Evolutionary conservation across 176 grass and related monocot genomes (phyloP), one percentile per base, ranked within the genome.

Genomic region (Cenchrus americanus): DNA sequence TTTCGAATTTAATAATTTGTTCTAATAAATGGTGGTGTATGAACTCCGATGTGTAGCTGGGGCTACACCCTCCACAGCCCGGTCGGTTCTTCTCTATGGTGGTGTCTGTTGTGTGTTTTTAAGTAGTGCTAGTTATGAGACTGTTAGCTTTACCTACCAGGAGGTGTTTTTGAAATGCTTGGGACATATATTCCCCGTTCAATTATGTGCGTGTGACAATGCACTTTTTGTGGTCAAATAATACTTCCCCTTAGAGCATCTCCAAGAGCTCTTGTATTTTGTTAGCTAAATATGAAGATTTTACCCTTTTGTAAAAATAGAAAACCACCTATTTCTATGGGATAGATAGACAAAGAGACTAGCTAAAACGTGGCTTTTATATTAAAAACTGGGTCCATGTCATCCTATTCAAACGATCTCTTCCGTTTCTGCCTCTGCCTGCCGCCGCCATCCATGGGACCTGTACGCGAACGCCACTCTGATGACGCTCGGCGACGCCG

Each of bases 11-110:
- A 84, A 83, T 44, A 80, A 49, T 70, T 49, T 72, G 69, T 43
- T 80, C 32, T 14, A 87, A 75, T 87, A 83, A 87, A 49, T 87
- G 51, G 10, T 76, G 61, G 65, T 84, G 62, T 75, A 37, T 81
- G 34, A 58, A 24, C 8, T 68, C 30, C 24, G 51, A 75, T 62
- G 53, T 80, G 71, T 66, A 71, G 18, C 49, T 47, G 49, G 22
- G 50, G 58, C 14, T 19, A 21, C 12, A 50, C 8, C 54, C 14
- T 19, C 26, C 12, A 50, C 8, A 63, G 46, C 8, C 44, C 54
- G 65, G 76, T 32, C 54, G 57, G 76, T 37, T 89, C 52, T 58
- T 22, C 50, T 42, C 48, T 66, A 40, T 10, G 26, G 17, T 21
- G 10, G 11, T 15, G 27, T 37, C 63, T 18, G 26, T 40, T 61